Percentiles rank a stretch among this genome's conserved stretches.
Evolutionary conservation across 208 protist species (phyloP).

Genomic region (Trichomonas tenax): DNA sequence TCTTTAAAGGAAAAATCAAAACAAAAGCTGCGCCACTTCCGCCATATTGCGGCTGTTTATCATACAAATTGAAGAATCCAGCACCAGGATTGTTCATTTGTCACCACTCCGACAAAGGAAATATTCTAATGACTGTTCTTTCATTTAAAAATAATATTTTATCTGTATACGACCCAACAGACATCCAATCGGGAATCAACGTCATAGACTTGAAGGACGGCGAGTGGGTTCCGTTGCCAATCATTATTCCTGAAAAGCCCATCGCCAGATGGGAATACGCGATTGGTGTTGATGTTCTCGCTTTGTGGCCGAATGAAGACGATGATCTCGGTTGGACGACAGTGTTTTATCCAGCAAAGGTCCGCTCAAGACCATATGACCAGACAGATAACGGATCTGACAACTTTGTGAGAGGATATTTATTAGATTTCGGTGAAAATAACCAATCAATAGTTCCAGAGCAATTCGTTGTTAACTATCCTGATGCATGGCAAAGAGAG

Average conservation of each 20-base stretch:
- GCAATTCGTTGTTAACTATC: neutral
- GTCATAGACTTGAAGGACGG: neutral
- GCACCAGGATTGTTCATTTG: neutral
- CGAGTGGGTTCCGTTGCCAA: neutral
- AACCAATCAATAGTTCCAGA: neutral
- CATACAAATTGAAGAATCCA: neutral
- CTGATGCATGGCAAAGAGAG: neutral
- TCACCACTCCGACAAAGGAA: neutral
- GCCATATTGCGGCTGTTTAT: neutral
- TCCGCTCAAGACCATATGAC: neutral
- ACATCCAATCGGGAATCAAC: neutral
- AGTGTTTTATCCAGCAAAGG: neutral
- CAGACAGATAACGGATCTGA: neutral
- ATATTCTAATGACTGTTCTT: neutral
- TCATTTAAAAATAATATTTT: neutral
- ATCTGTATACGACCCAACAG: neutral
- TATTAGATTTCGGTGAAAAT: constrained; percentile 3
- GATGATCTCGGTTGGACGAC: neutral
- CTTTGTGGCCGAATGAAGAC: neutral
- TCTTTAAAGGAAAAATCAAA: constrained; percentile 3
- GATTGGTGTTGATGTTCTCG: neutral
- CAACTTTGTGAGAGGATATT: neutral
- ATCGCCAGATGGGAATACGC: neutral
- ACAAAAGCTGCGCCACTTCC: neutral
- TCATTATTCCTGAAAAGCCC: neutral